These are phyloP conservation scores for Pyrenophora graminea DNA, from an alignment of 2,329 filamentous ascomycete species.

Conservation along the genomic window DNA sequence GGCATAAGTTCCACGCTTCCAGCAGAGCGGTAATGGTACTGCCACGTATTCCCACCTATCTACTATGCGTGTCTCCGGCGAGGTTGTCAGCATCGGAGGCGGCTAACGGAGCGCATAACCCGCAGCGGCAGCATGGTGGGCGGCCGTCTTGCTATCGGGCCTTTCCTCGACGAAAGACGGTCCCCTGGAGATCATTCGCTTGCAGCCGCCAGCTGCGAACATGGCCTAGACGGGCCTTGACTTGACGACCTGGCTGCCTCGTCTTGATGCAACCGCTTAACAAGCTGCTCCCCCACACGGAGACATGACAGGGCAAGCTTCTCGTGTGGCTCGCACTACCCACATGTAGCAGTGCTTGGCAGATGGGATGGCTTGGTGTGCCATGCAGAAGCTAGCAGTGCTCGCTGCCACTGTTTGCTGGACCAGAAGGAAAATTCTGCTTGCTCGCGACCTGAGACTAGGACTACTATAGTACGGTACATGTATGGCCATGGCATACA, in stretches of 20 bases:
- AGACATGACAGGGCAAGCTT: neutral
- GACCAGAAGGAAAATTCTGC: constrained; percentile 6
- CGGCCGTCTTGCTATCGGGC: constrained; percentile 3
- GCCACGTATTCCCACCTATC: neutral
- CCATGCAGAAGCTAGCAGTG: constrained; percentile 10
- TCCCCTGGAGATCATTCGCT: constrained; percentile 4
- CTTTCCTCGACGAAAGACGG: constrained; percentile 3
- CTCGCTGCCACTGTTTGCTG: neutral
- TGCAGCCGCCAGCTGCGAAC: constrained; percentile 1
- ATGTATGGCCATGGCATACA: too few relatives aligned
- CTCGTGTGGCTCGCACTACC: neutral
- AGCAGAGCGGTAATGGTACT: neutral
- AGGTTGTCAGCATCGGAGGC: too few relatives aligned
- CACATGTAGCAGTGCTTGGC: neutral
- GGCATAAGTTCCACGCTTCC: neutral
- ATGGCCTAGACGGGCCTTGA: neutral
- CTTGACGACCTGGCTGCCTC: neutral
- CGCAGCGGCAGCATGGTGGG: constrained; percentile 1
- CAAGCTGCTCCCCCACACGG: neutral
- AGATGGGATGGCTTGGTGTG: constrained; percentile 5
- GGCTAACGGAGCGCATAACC: too few relatives aligned
- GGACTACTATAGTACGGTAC: neutral
- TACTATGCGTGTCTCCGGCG: too few relatives aligned
- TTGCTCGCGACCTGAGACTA: neutral
- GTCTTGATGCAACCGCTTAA: neutral